Percentiles rank a stretch among this genome's conserved stretches.
These are phyloP conservation scores for Cryptococcus sp. DNA, from an alignment of 1,284 basidiomycete species.

Conservation along the genomic window DNA sequence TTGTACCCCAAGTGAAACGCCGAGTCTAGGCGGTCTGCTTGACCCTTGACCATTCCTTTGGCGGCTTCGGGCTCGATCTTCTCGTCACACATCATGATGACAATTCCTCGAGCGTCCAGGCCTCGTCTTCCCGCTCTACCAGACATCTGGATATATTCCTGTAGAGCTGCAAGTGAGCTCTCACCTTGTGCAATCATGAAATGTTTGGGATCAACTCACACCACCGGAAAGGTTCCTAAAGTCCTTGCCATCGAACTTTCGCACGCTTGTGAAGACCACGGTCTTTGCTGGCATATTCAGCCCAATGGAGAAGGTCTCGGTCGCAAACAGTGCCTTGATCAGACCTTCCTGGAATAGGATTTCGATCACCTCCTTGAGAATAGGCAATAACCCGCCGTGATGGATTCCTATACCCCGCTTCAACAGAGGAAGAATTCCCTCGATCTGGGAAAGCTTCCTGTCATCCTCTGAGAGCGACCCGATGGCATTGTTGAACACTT, in stretches of 20 bases:
- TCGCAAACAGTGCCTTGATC: conserved; percentile 97
- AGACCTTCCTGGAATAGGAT: conserved; percentile 99
- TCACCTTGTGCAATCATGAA: not conserved
- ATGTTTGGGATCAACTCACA: conserved; percentile 32
- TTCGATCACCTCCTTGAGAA: conserved; percentile 98
- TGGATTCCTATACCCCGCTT: conserved; percentile 98
- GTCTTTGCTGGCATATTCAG: conserved; percentile 99
- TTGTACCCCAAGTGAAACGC: conserved; percentile 99
- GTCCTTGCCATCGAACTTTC: conserved; percentile 94
- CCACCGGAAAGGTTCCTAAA: conserved; percentile 76
- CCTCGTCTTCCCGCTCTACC: conserved; percentile 96
- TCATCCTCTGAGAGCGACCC: conserved; percentile 85
- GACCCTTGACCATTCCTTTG: conserved; percentile 97
- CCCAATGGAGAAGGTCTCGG: conserved; percentile 98
- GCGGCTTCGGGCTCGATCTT: conserved; percentile 90
- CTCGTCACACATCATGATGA: conserved; percentile 99
- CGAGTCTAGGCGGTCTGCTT: conserved; percentile 94
- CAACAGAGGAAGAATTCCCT: conserved; percentile 86
- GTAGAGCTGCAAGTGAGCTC: conserved; percentile 52
- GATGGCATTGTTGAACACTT: conserved; percentile 94
- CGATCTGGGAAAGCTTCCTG: conserved; percentile 87
- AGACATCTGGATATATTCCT: conserved; percentile 99
- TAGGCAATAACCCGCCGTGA: conserved; percentile 94
- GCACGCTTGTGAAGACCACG: conserved; percentile 87
- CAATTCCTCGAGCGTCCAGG: conserved; percentile 96